Percentiles rank a stretch among this genome's conserved stretches.
Evolutionary conservation across 2,329 filamentous ascomycete genomes (phyloP).

Genomic region (Dactylellina cionopaga): DNA sequence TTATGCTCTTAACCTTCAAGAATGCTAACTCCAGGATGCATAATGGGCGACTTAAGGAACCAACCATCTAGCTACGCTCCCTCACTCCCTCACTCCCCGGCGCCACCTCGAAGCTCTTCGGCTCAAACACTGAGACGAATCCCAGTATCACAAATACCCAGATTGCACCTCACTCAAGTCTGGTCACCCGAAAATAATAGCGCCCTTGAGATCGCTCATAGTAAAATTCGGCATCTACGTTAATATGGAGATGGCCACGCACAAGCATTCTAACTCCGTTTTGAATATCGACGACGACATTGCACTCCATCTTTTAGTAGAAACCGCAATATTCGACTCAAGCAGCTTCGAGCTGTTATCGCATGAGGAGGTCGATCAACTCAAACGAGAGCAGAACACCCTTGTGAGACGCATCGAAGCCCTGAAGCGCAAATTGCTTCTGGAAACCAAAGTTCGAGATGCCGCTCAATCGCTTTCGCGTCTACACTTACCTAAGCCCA

Average conservation of each 20-base stretch:
- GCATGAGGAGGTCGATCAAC: constrained; percentile 86
- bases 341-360: constrained; percentile 84
- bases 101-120: too few relatives aligned
- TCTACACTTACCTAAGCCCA: constrained; percentile 74
- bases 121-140: too few relatives aligned
- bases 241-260: constrained; percentile 26
- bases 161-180: too few relatives aligned
- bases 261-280: constrained; percentile 1
- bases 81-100: not conserved
- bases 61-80: not conserved
- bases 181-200: too few relatives aligned
- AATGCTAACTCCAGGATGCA: not conserved
- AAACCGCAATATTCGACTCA: constrained; percentile 91
- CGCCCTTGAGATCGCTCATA: too few relatives aligned
- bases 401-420: constrained; percentile 82
- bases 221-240: not conserved
- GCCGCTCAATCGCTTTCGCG: constrained; percentile 86
- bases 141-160: too few relatives aligned
- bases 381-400: constrained; percentile 85
- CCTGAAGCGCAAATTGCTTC: constrained; percentile 80
- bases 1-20: too few relatives aligned
- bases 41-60: not conserved
- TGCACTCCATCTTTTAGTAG: constrained; percentile 88
- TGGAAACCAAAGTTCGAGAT: constrained; percentile 94
- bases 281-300: constrained; percentile 68